Evolutionary conservation across 2,329 filamentous ascomycete genomes (phyloP).

Genomic region (Macrophomina phaseolina): DNA sequence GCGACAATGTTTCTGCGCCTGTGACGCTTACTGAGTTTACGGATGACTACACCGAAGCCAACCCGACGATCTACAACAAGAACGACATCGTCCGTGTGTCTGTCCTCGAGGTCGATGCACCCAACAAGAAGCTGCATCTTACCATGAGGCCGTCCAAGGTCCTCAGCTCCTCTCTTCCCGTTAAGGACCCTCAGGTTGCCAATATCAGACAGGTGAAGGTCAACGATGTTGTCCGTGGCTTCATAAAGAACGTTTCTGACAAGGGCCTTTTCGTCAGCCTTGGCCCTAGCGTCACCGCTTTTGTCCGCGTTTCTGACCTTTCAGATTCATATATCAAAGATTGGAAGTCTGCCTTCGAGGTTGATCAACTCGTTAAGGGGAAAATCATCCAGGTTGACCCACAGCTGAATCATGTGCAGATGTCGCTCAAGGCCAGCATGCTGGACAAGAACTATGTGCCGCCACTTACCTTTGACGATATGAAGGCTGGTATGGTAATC

Average conservation of each 20-base stretch:
- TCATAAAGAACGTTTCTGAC: slow-evolving; percentile 87
- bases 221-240: slow-evolving; percentile 85
- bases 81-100: slow-evolving; percentile 90
- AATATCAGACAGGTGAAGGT: slow-evolving; percentile 72
- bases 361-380: slow-evolving; percentile 89
- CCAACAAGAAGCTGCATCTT: slow-evolving; percentile 83
- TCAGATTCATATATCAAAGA: slow-evolving; percentile 93
- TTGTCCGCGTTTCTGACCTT: slow-evolving; percentile 85
- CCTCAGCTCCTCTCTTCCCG: slow-evolving; percentile 79
- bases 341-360: slow-evolving; percentile 87
- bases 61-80: slow-evolving; percentile 76
- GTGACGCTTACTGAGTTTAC: slow-evolving; percentile 82
- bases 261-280: slow-evolving; percentile 88
- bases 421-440: slow-evolving; percentile 86
- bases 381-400: slow-evolving; percentile 77
- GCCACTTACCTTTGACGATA: slow-evolving; percentile 74
- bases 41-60: slow-evolving; percentile 84
- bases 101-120: slow-evolving; percentile 76
- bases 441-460: slow-evolving; percentile 80
- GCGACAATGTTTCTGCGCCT: slow-evolving; percentile 77
- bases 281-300: slow-evolving; percentile 79
- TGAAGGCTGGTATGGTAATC: slow-evolving; percentile 79
- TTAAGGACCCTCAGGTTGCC: slow-evolving; percentile 81
- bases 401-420: slow-evolving; percentile 73
- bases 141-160: slow-evolving; percentile 88